These are phyloP conservation scores for Gastrolobium villosum DNA, from an alignment of 306 rosid genomes.

Conservation along the genomic window DNA sequence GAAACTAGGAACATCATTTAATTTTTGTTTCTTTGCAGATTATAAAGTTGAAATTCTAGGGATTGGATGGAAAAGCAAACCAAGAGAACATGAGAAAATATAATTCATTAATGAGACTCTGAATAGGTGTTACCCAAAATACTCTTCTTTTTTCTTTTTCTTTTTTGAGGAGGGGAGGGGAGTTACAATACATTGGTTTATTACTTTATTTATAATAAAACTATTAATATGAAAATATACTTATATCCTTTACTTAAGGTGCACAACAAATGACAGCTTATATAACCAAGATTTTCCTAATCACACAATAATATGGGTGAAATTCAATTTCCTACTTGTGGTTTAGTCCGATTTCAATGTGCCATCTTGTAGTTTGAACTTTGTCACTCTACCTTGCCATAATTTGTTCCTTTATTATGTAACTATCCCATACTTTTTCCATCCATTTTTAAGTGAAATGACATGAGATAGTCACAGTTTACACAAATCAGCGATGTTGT, in stretches of 20 bases:
- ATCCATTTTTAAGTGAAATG: slow-evolving; percentile 26
- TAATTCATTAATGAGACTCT: neutral
- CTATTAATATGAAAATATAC: slow-evolving; percentile 5
- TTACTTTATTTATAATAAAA: too few relatives aligned
- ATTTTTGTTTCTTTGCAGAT: slow-evolving; percentile 28
- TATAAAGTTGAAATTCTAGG: slow-evolving; percentile 17
- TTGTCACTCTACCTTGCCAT: slow-evolving; percentile 20
- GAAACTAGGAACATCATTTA: slow-evolving; percentile 14
- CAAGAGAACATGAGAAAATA: neutral
- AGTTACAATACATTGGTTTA: neutral
- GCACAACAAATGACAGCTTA: neutral
- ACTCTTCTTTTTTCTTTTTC: neutral
- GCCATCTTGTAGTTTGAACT: slow-evolving; percentile 8
- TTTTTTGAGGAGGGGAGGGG: neutral
- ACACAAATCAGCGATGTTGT: neutral
- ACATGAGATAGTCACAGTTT: slow-evolving; percentile 2
- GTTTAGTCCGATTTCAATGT: neutral
- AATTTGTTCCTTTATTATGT: slow-evolving; percentile 13
- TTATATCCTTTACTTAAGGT: slow-evolving; percentile 4
- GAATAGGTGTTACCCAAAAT: neutral
- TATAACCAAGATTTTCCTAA: slow-evolving; percentile 8
- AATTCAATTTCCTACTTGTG: slow-evolving; percentile 12
- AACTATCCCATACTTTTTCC: slow-evolving; percentile 4
- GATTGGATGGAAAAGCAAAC: slow-evolving; percentile 18
- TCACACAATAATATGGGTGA: neutral